These are phyloP conservation scores for Lotmaria passim DNA, from an alignment of 208 protist genomes.

Conservation along the genomic window DNA sequence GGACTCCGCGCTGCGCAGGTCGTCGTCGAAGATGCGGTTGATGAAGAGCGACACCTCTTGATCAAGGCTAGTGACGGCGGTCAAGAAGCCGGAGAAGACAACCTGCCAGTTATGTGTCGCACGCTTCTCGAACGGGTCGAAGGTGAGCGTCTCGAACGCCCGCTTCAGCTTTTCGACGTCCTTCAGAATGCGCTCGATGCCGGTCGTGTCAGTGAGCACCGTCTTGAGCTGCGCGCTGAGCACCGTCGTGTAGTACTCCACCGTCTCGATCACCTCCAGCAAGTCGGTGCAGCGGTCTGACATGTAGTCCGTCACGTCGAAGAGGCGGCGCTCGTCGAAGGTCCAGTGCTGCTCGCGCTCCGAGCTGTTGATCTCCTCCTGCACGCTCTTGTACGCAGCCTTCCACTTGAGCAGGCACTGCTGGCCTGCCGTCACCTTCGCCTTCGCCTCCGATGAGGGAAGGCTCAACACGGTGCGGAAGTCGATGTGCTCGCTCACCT, in stretches of 20 bases:
- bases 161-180: constrained; percentile 95
- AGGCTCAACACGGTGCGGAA: constrained; percentile 89
- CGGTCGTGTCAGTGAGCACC: constrained; percentile 96
- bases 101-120: constrained; percentile 92
- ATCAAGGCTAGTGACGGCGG: constrained; percentile 93
- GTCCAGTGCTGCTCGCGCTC: constrained; percentile 97
- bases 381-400: constrained; percentile 91
- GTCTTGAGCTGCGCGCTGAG: constrained; percentile 96
- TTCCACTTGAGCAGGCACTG: constrained; percentile 96
- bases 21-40: constrained; percentile 97
- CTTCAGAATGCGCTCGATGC: constrained; percentile 96
- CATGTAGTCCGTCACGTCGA: constrained; percentile 98
- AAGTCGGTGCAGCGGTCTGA: constrained; percentile 95
- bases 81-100: constrained; percentile 93
- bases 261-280: constrained; percentile 92
- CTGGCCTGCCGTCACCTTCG: constrained; percentile 91
- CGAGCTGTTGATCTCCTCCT: constrained; percentile 96
- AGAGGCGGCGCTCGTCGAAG: constrained; percentile 97
- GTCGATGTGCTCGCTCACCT: constrained; percentile 95
- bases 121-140: constrained; percentile 96
- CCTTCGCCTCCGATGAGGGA: constrained; percentile 72
- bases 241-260: constrained; percentile 97
- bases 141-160: constrained; percentile 95
- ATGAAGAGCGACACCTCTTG: constrained; percentile 96
- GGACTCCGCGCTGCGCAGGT: constrained; percentile 97